These are phyloP conservation scores for Asterophora parasitica DNA, from an alignment of 768 basidiomycete species.

Conservation along the genomic window DNA sequence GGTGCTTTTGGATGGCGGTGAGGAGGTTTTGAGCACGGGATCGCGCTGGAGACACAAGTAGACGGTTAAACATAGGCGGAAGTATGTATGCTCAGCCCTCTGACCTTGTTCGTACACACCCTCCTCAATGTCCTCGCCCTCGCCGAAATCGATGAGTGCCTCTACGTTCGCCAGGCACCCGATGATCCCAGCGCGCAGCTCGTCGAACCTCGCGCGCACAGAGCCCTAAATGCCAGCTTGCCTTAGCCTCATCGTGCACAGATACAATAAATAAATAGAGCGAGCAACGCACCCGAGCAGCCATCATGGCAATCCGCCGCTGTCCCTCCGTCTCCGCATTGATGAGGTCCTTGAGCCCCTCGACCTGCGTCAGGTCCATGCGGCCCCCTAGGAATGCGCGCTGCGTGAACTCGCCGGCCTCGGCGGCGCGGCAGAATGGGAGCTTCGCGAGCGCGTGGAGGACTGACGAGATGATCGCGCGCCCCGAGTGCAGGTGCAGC, in stretches of 20 bases:
- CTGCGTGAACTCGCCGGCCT: constrained; percentile 85
- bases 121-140: constrained; percentile 88
- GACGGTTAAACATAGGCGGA: constrained; percentile 1
- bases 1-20: constrained; percentile 45
- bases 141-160: constrained; percentile 90
- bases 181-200: constrained; percentile 61
- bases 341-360: constrained; percentile 82
- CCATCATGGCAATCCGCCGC: constrained; percentile 63
- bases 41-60: constrained; percentile 40
- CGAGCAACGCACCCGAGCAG: constrained; percentile 47
- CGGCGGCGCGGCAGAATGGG: constrained; percentile 69
- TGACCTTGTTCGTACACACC: constrained; percentile 69
- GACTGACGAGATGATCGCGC: constrained; percentile 71
- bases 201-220: constrained; percentile 54
- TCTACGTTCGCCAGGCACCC: constrained; percentile 75
- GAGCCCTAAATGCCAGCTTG: constrained; percentile 45
- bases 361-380: constrained; percentile 84
- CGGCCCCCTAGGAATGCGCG: constrained; percentile 79
- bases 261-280: not conserved
- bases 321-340: constrained; percentile 87
- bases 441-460: constrained; percentile 58
- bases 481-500: constrained; percentile 82
- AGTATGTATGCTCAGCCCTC: constrained; percentile 1
- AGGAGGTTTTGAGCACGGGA: constrained; percentile 45
- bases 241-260: no score